These are phyloP conservation scores for Seminavis robusta DNA, from an alignment of 108 stramenopile species.

Conservation along the genomic window DNA sequence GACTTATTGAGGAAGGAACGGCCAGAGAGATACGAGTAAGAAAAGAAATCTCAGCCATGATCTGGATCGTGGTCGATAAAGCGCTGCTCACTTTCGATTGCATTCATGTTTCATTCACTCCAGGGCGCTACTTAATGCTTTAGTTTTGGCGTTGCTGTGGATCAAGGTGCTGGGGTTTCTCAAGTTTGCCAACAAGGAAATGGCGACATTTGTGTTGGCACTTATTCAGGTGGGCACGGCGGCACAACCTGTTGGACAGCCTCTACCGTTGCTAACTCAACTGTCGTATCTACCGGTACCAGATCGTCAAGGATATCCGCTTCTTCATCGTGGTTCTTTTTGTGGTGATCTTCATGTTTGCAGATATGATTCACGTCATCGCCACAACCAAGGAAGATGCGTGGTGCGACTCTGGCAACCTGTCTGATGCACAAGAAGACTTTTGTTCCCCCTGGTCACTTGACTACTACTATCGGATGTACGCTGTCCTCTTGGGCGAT, in stretches of 20 bases:
- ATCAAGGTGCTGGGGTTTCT: constrained; percentile 35
- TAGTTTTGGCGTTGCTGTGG: constrained; percentile 41
- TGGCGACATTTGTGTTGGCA: constrained; percentile 57
- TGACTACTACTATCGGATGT: constrained; percentile 2
- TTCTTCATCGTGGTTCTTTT: constrained; percentile 23
- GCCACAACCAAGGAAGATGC: constrained; percentile 6
- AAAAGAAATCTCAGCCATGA: neutral
- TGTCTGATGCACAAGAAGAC: constrained; percentile 7
- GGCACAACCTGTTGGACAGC: neutral
- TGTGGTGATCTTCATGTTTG: constrained; percentile 30
- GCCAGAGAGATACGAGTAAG: neutral
- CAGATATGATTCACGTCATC: constrained; percentile 18
- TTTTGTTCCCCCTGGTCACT: constrained; percentile 11
- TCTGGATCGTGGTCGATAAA: neutral
- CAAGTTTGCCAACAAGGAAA: constrained; percentile 41
- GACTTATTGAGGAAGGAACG: too few relatives aligned
- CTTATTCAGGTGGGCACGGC: constrained; percentile 22
- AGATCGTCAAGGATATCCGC: constrained; percentile 25
- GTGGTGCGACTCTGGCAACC: neutral
- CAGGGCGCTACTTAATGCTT: constrained; percentile 21
- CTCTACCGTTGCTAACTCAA: neutral
- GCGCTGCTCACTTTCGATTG: neutral
- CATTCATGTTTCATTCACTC: too few relatives aligned
- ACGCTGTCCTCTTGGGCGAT: constrained; percentile 28
- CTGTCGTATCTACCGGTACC: neutral